A percentile compares a stretch with the other conserved stretches of the same genome.
Evolutionary conservation across 2,329 filamentous ascomycete species (phyloP).

Genomic region (Thielaviopsis cerberus): DNA sequence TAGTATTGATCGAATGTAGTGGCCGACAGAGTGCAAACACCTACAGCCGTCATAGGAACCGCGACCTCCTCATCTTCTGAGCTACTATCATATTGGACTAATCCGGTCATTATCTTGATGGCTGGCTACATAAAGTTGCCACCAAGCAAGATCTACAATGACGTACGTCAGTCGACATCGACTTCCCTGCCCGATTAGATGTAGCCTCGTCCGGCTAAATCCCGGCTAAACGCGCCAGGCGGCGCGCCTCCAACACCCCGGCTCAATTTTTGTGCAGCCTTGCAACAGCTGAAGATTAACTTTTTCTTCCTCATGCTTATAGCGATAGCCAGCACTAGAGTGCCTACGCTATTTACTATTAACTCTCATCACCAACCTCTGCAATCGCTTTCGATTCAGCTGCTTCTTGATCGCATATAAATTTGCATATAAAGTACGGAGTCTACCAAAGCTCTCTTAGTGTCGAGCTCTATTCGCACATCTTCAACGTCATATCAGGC

Average conservation of each 20-base stretch:
- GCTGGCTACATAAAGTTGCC: no score
- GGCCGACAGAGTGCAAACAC: neutral
- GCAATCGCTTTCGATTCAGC: neutral
- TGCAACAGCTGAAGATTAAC: neutral
- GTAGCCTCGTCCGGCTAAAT: neutral
- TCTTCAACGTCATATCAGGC: slow-evolving; percentile 17
- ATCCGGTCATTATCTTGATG: slow-evolving; percentile 23
- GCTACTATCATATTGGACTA: slow-evolving; percentile 34
- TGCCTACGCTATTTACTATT: neutral
- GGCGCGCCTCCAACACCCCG: neutral
- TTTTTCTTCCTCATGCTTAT: neutral
- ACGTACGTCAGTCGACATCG: neutral
- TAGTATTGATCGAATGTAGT: neutral
- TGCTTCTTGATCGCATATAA: neutral
- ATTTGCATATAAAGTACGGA: slow-evolving; percentile 10
- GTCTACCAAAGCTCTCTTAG: slow-evolving; percentile 11
- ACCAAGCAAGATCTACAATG: neutral
- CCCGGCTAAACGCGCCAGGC: neutral
- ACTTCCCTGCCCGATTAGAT: neutral
- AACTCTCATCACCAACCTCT: neutral
- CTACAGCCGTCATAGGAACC: slow-evolving; percentile 2
- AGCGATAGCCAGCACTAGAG: neutral
- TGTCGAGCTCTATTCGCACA: slow-evolving; percentile 16
- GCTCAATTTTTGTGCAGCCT: neutral
- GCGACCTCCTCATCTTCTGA: slow-evolving; percentile 27